phyloP scores from a whole-genome alignment of 805 yeast genomes.

The Kuraishia capsulata region DNA sequence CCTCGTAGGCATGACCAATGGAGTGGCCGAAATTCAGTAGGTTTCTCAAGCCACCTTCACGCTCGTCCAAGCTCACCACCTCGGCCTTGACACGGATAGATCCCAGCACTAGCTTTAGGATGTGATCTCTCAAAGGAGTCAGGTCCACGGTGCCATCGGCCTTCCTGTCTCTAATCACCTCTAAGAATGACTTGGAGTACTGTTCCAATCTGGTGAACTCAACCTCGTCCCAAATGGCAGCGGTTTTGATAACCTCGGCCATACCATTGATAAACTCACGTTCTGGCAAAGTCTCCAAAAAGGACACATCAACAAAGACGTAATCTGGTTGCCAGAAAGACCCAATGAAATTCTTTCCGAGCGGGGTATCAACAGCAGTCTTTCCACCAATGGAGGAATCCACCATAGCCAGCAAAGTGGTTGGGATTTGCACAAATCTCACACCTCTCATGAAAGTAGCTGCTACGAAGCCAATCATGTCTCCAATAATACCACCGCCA shows the following conservation, averaged over 20 bases:
- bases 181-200: slow-evolving; percentile 60
- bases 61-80: slow-evolving; percentile 89
- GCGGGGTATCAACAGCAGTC: slow-evolving; percentile 94
- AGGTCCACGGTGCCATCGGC: slow-evolving; percentile 51
- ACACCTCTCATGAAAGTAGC: slow-evolving; percentile 99
- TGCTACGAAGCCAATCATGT: slow-evolving; percentile 98
- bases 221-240: slow-evolving; percentile 91
- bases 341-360: slow-evolving; percentile 93
- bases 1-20: slow-evolving; percentile 97
- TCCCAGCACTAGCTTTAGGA: slow-evolving; percentile 71
- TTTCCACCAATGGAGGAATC: slow-evolving; percentile 98
- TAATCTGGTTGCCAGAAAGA: slow-evolving; percentile 95
- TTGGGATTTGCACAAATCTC: slow-evolving; percentile 87
- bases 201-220: slow-evolving; percentile 83
- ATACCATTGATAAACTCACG: slow-evolving; percentile 96
- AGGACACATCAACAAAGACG: slow-evolving; percentile 80
- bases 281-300: slow-evolving; percentile 80
- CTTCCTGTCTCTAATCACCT: slow-evolving; percentile 42
- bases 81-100: slow-evolving; percentile 88
- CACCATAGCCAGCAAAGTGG: slow-evolving; percentile 92
- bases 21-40: slow-evolving; percentile 92
- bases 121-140: slow-evolving; percentile 58
- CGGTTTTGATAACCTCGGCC: slow-evolving; percentile 97
- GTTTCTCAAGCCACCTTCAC: slow-evolving; percentile 91
- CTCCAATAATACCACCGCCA: slow-evolving; percentile 99